Conservation (phyloP, 306 rosid genomes). For the Cucurbita argyrosperma region DNA sequence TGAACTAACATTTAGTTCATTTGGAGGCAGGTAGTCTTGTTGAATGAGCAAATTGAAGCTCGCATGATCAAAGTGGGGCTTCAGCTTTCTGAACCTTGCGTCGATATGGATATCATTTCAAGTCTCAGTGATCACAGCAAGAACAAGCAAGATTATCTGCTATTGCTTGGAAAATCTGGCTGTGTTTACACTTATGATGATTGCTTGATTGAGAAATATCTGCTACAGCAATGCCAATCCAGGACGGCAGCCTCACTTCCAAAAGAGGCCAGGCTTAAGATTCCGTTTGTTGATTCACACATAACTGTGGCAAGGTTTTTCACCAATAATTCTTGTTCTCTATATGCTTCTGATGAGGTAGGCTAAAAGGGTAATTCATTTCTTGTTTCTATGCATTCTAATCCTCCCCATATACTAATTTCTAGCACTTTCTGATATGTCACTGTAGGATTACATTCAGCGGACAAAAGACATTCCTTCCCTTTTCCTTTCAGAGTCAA, state of each 20-base stretch:
- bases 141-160: slow-evolving; percentile 39
- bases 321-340: slow-evolving; percentile 28
- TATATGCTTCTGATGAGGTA: slow-evolving; percentile 51
- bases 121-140: slow-evolving; percentile 53
- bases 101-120: slow-evolving; percentile 61
- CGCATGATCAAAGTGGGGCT: slow-evolving; percentile 67
- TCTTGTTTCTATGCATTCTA: background rate
- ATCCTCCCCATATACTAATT: background rate
- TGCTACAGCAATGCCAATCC: slow-evolving; percentile 62
- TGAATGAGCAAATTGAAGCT: slow-evolving; percentile 64
- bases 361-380: background rate
- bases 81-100: slow-evolving; percentile 44
- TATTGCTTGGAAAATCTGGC: slow-evolving; percentile 73
- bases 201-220: slow-evolving; percentile 49
- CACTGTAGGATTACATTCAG: slow-evolving; percentile 40
- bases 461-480: slow-evolving; percentile 44
- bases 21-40: slow-evolving; percentile 47
- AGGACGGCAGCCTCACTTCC: slow-evolving; percentile 49
- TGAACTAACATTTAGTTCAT: background rate
- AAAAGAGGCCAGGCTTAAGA: slow-evolving; percentile 56
- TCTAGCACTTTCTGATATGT: slow-evolving; percentile 7
- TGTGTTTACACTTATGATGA: slow-evolving; percentile 57
- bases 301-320: slow-evolving; percentile 51
- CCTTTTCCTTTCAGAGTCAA: slow-evolving; percentile 39
- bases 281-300: slow-evolving; percentile 59